Conservation (phyloP, 768 basidiomycete genomes). For the Lactarius hengduanensis region DNA sequence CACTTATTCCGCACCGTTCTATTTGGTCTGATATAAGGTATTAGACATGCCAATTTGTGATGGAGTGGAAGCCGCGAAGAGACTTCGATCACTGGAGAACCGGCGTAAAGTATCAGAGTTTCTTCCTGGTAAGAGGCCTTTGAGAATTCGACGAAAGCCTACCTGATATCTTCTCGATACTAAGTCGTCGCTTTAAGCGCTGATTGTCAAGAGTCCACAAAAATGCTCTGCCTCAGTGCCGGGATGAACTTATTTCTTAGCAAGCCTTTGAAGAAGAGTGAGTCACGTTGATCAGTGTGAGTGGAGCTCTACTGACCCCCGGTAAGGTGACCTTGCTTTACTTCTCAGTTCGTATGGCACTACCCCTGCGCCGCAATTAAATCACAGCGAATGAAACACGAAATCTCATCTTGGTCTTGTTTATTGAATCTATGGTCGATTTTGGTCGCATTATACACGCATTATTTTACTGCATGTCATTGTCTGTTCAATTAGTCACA, state of each 20-base stretch:
- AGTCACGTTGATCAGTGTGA: not conserved
- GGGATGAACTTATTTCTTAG: conserved; percentile 78
- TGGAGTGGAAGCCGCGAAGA: conserved; percentile 72
- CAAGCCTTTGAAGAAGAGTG: conserved; percentile 66
- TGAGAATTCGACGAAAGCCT: not conserved
- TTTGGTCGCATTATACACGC: conserved; percentile 15
- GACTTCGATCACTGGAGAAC: conserved; percentile 56
- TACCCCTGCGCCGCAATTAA: conserved; percentile 1
- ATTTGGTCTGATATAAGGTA: not conserved
- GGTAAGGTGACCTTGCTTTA: conserved; percentile 49
- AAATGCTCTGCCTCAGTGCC: conserved; percentile 70
- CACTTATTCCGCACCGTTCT: not conserved
- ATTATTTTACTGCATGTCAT: not conserved
- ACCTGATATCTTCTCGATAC: not conserved
- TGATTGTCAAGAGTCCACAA: conserved; percentile 75
- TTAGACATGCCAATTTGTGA: conserved; percentile 78
- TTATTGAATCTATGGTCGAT: not conserved
- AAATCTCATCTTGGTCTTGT: not conserved
- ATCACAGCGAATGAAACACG: conserved; percentile 7
- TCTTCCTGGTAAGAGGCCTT: conserved; percentile 52
- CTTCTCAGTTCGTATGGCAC: conserved; percentile 52
- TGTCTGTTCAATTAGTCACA: conserved; percentile 1
- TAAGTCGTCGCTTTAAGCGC: conserved; percentile 71
- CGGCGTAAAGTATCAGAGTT: conserved; percentile 49
- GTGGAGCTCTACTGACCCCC: not conserved